Evolutionary conservation across 78 protist genomes (phyloP).

Genomic region (Chrysochromulina tobinii): DNA sequence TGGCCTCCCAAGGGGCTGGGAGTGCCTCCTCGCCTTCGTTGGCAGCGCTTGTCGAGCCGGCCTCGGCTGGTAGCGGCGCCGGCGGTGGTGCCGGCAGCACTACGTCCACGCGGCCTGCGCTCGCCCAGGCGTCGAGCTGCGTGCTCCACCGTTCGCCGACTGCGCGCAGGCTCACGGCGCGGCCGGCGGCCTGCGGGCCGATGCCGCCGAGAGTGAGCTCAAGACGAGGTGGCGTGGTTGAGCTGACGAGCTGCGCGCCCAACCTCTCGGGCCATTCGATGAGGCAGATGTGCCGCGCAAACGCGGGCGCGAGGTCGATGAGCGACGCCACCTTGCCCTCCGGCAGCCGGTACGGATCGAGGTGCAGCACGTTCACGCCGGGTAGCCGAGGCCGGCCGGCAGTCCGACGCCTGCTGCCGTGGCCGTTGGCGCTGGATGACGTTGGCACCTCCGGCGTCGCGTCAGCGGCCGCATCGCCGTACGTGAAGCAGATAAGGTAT

Average conservation of each 20-base stretch:
- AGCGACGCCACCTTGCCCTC: neutral
- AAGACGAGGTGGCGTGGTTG: neutral
- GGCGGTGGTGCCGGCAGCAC: neutral
- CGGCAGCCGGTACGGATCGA: constrained; percentile 15
- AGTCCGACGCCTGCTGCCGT: neutral
- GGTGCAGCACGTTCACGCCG: neutral
- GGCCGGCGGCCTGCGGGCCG: constrained; percentile 10
- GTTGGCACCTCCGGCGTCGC: too few relatives aligned
- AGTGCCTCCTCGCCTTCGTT: too few relatives aligned
- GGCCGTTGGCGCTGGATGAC: too few relatives aligned
- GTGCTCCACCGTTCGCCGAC: neutral
- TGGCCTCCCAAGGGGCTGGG: neutral
- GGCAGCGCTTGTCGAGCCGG: too few relatives aligned
- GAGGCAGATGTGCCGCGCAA: neutral
- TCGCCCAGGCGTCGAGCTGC: neutral
- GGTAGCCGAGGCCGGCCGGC: neutral
- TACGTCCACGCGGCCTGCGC: neutral
- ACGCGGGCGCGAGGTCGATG: neutral
- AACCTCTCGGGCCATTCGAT: constrained; percentile 30
- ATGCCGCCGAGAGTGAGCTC: neutral
- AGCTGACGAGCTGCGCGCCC: neutral
- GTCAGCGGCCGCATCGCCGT: neutral
- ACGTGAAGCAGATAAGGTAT: neutral
- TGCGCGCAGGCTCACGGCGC: neutral
- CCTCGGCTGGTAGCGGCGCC: neutral